phyloP scores from a whole-genome alignment of 2,329 filamentous ascomycete genomes.

The Didymella lethalis region DNA sequence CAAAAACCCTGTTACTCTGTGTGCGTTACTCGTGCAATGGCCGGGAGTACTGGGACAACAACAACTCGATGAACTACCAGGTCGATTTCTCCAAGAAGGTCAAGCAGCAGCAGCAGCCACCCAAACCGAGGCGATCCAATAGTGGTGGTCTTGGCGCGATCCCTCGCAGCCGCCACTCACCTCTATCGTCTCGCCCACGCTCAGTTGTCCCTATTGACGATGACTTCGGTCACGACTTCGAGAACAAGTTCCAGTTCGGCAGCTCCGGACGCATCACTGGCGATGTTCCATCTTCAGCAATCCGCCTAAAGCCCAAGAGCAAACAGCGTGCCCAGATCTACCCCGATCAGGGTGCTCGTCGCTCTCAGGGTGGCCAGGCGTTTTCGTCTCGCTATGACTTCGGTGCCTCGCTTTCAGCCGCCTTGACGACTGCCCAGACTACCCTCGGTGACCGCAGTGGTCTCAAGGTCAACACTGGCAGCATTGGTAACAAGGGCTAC shows the following conservation, averaged over 20 bases:
- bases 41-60: slow-evolving; percentile 95
- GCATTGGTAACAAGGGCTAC: slow-evolving; percentile 35
- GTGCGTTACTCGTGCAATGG: slow-evolving; percentile 86
- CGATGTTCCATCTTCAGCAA: slow-evolving; percentile 65
- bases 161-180: slow-evolving; percentile 59
- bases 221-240: slow-evolving; percentile 69
- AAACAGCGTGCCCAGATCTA: slow-evolving; percentile 66
- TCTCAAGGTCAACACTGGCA: slow-evolving; percentile 45
- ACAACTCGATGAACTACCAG: slow-evolving; percentile 85
- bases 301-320: slow-evolving; percentile 75
- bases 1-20: slow-evolving; percentile 92
- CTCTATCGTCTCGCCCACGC: slow-evolving; percentile 56
- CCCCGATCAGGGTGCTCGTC: slow-evolving; percentile 62
- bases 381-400: slow-evolving; percentile 98
- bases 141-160: slow-evolving; percentile 60
- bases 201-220: slow-evolving; percentile 69
- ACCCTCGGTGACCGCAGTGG: slow-evolving; percentile 65
- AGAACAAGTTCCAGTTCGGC: slow-evolving; percentile 57
- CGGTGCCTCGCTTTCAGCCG: slow-evolving; percentile 85
- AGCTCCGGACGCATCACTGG: slow-evolving; percentile 54
- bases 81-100: slow-evolving; percentile 88
- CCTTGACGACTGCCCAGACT: slow-evolving; percentile 77
- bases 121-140: slow-evolving; percentile 53
- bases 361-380: slow-evolving; percentile 67
- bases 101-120: slow-evolving; percentile 56